Evolutionary conservation across 2,329 filamentous ascomycete species (phyloP).

Genomic region (Oidium heveae): DNA sequence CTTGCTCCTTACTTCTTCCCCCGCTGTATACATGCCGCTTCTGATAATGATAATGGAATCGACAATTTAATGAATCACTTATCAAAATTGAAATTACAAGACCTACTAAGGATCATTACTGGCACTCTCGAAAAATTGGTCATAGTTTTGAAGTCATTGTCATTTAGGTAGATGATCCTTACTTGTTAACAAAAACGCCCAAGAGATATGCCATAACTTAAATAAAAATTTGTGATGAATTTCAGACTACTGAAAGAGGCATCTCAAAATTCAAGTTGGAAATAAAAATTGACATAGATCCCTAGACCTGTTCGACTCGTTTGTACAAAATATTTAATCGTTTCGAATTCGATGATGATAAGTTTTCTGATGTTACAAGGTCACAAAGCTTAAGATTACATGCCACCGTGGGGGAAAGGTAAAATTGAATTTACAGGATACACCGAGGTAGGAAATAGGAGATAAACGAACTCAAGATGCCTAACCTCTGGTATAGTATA

Average conservation of each 20-base stretch:
- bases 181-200: neutral
- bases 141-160: neutral
- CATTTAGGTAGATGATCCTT: neutral
- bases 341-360: neutral
- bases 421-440: neutral
- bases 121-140: neutral
- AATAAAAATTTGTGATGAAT: neutral
- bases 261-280: neutral
- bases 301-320: neutral
- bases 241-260: neutral
- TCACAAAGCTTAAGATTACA: neutral
- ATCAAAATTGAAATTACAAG: neutral
- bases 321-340: neutral
- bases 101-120: neutral
- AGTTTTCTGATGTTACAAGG: neutral
- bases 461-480: neutral
- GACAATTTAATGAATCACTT: neutral
- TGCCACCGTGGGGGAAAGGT: neutral
- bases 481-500: neutral
- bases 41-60: neutral
- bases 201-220: neutral
- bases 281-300: neutral
- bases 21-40: too few relatives aligned
- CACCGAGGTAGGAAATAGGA: neutral
- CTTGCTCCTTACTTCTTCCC: too few relatives aligned